Evolutionary conservation across 2,329 filamentous ascomycete species (phyloP), one percentile per base, ranked within the genome.

Genomic region (Botrytis fabae): DNA sequence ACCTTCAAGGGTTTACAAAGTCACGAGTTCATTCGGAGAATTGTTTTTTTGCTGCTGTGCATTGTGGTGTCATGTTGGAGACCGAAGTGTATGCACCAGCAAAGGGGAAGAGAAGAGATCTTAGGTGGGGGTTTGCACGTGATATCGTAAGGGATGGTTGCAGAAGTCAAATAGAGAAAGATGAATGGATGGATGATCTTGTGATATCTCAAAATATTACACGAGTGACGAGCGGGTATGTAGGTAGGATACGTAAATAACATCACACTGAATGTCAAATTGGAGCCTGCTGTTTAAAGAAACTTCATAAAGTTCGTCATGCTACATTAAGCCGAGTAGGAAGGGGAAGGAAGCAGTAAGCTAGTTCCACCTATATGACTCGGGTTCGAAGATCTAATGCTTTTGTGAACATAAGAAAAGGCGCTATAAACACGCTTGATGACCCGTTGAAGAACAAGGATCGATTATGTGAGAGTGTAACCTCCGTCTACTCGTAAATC

Each of bases 401-500:
- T 38, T 69, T 61, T 57, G 12, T 44, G 57, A 35, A 60, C n/a
- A 60, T n/a, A 69, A 59, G 28, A 69, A 61, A 69, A 35, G n/a
- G 25, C 65, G 48, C 40, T 44, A 46, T 69, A 61, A 69, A 44
- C 28, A 20, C n/a, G 25, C 32, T 61, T 35, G 40, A 44, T 61
- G 35, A 42, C 48, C 48, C 35, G 65, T 35, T 46, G 40, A 59
- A 60, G 51, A 62, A 28, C 12, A 40, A 48, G 54, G n/a, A 72
- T 72, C 46, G 22, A 59, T 72, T 59, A 75, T 57, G 74, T 75
- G 44, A 72, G 38, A 16, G 74, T 75, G 69, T 75, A 75, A 63
- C 74, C 74, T 57, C 73, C 73, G 25, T 75, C 72, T 64, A 73
- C 71, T 74, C 71, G 59, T 74, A 74, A 60, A 32, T 74, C 70